Percentiles rank a stretch among this genome's conserved stretches.
Evolutionary conservation across 202 grass and related monocot genomes (phyloP).

Genomic region (Bolboschoenoplectus hybrid): DNA sequence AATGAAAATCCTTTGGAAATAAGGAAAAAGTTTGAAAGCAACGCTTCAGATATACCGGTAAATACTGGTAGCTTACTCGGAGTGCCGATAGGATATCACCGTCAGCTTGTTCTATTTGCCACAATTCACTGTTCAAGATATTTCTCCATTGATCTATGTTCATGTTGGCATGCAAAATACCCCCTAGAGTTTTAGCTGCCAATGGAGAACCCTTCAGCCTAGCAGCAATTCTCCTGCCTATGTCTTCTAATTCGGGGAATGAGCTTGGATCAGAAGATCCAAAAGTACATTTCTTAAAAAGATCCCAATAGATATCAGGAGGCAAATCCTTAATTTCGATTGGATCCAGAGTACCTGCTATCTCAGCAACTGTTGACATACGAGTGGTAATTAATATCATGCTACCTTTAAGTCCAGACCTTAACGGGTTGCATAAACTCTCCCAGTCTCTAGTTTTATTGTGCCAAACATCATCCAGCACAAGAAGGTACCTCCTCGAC

Average conservation of each 20-base stretch:
- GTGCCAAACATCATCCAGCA: constrained; percentile 44
- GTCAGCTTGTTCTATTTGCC: constrained; percentile 40
- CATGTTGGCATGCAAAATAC: constrained; percentile 31
- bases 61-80: constrained; percentile 42
- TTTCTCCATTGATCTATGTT: constrained; percentile 37
- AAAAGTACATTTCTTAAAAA: constrained; percentile 38
- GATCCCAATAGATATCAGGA: constrained; percentile 27
- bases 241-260: constrained; percentile 30
- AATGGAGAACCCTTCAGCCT: constrained; percentile 48
- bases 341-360: neutral
- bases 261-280: neutral
- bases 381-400: constrained; percentile 32
- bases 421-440: neutral
- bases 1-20: constrained; percentile 39
- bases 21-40: constrained; percentile 43
- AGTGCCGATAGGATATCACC: constrained; percentile 29
- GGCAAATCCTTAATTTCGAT: constrained; percentile 33
- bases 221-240: constrained; percentile 43
- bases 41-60: constrained; percentile 38
- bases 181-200: constrained; percentile 42
- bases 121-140: constrained; percentile 42
- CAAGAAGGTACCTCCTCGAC: constrained; percentile 35
- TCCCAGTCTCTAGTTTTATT: neutral
- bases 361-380: constrained; percentile 32
- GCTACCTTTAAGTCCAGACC: neutral